Base-by-base conservation (phyloP, 2,329 filamentous ascomycete species). In the Beauveria pseudobassiana region DNA sequence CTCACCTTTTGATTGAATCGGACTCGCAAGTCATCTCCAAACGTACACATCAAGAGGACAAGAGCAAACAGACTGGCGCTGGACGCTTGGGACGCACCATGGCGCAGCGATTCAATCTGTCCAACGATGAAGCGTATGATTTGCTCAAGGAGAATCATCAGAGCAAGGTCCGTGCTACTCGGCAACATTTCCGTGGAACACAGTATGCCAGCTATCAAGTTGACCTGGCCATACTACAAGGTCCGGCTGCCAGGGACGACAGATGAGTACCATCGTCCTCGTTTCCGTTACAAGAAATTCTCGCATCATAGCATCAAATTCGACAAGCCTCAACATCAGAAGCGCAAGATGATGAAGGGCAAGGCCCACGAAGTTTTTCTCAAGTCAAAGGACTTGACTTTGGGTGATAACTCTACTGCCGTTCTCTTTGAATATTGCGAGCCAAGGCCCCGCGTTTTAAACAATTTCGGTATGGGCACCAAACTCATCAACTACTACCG, bases 401-500 rank as follows among this genome's bases (percentile, higher is more conserved):
- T 97, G 67, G 89, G 86, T 64, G 95, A 99, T 74, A 97, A 96
- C 71, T 92, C 93, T 0, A 89, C 87, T 48, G 87, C 91, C 22
- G 82, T 97, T 5, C 82, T 99, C 16, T 88, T 98, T 40, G 95
- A 99, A 74, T 99, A 99, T 73, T 96, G 91, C 9, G 95, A 99
- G 74, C 92, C 97, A 69, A 88, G 91, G 65, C 95, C 95, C 0
- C 89, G 88, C 10, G 91, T 96, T 63, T 79, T 99, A 64, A 97
- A 93, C 49, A 97, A 96, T 71, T 96, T 97, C 69, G 95, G 93
- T 66, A 99, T 99, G 95, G 93, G 93, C 58, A 96, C 89, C 73
- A 89, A 92, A 59, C 84, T 99, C 63, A 91, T 98, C 78, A 98
- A 99, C 74, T 99, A 98, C 75, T 97, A 97, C 72, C 89, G 93